Base-by-base conservation (phyloP, 371 early-diverging fungal genomes). In the Sporodiniella umbellata region DNA sequence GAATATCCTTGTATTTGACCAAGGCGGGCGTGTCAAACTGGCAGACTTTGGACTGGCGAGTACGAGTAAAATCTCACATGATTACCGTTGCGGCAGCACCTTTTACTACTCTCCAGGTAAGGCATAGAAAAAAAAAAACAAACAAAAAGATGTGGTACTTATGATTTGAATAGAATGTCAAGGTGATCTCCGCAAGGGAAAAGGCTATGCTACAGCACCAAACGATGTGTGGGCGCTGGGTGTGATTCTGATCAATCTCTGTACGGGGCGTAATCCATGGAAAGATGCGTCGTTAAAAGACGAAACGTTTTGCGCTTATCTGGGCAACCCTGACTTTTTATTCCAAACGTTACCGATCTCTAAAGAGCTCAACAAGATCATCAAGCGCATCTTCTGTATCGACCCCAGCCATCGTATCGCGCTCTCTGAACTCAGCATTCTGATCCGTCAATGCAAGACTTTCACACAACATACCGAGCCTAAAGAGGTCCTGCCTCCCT, bases 41-140 rank as follows among this genome's bases (percentile, higher is more conserved):
- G 86, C 94, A 12, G 97, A 96, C 66, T 97, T 96, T 76, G 97
- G 97, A 2, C 75, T 98, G 21, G 86, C 95, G 10, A 95, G 96
- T 1, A 78, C 81, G 8, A 79, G 89, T 22, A 37, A 57, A 4
- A 75, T 72, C 58, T 90, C 91, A 14, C 79, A 62, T 8, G 95
- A 95, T 48, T 84, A 87, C 49, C 95, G 96, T 6, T 92, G 94
- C 60, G 98, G 98, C 2, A 85, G 87, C 18, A 88, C 88, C 1
- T 87, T 89, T 65, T 97, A 97, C 62, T 90, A 94, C 79, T 91
- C 93, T 18, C 98, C 96, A 57, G 84, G 81, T 81, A 78, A n/a
- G n/a, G n/a, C n/a, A n/a, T n/a, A n/a, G n/a, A n/a, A n/a, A n/a
- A n/a, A n/a, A 52, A 43, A 39, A 5, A 24, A n/a, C 18, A 17